These are phyloP conservation scores for Phlebiopsis flavidoalba DNA, from an alignment of 768 basidiomycete species.

Conservation along the genomic window DNA sequence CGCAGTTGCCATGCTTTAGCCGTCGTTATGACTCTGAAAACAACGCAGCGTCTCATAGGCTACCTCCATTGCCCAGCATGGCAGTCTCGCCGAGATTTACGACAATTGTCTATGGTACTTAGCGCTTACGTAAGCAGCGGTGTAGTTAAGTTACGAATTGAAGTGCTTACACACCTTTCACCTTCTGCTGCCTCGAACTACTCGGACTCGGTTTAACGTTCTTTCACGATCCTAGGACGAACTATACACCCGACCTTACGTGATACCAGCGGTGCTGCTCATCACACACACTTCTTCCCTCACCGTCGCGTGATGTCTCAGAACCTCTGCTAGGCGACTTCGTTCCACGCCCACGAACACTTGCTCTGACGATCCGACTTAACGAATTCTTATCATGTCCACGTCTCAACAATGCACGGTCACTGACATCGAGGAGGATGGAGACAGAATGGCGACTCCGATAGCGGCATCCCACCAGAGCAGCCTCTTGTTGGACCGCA, in stretches of 20 bases:
- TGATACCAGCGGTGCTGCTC: background rate
- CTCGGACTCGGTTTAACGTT: background rate
- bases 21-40: no score
- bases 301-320: background rate
- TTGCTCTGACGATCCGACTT: background rate
- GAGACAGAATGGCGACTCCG: conserved; percentile 6
- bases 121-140: background rate
- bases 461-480: conserved; percentile 2
- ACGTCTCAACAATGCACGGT: background rate
- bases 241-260: background rate
- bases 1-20: no score
- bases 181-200: background rate
- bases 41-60: no score
- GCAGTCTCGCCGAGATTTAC: no score
- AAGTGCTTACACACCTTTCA: background rate
- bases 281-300: background rate
- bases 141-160: conserved; percentile 2
- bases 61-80: no score
- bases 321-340: conserved; percentile 1
- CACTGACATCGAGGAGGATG: conserved; percentile 3
- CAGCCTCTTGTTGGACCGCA: background rate
- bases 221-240: conserved; percentile 1
- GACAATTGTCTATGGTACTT: background rate
- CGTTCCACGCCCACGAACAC: background rate
- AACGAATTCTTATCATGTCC: background rate